These are phyloP conservation scores for Fragilaria crotonensis DNA, from an alignment of 108 stramenopile genomes.

Conservation along the genomic window DNA sequence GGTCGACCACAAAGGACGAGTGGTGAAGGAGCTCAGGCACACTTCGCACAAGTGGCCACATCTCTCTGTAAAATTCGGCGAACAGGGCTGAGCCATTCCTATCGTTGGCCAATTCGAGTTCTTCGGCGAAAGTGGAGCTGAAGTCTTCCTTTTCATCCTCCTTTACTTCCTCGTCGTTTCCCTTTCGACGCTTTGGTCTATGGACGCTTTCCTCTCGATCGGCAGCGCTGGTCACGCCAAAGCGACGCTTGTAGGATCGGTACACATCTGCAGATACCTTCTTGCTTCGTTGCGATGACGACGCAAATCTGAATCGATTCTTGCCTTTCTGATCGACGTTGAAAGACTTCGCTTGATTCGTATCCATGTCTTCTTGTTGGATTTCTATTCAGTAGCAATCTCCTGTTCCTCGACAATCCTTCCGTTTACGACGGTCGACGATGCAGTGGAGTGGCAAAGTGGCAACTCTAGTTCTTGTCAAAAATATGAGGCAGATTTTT, in stretches of 20 bases:
- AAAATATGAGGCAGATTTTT: no score
- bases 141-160: slow-evolving; percentile 10
- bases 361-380: no score
- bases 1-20: slow-evolving; percentile 47
- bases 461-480: no score
- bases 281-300: slow-evolving; percentile 60
- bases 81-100: slow-evolving; percentile 79
- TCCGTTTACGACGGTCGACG: no score
- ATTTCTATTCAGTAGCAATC: no score
- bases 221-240: slow-evolving; percentile 54
- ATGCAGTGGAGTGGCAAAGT: no score
- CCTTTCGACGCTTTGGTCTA: slow-evolving; percentile 19
- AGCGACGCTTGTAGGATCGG: slow-evolving; percentile 55
- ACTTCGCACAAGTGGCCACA: slow-evolving; percentile 64
- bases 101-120: slow-evolving; percentile 69
- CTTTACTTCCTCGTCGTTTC: slow-evolving; percentile 4
- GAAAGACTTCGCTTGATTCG: slow-evolving; percentile 63
- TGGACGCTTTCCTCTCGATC: slow-evolving; percentile 70
- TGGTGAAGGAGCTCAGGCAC: slow-evolving; percentile 79
- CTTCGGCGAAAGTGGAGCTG: slow-evolving; percentile 50
- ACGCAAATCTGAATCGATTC: slow-evolving; percentile 66
- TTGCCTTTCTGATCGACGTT: slow-evolving; percentile 55
- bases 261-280: slow-evolving; percentile 78
- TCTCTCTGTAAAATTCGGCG: slow-evolving; percentile 44
- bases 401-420: no score